Evolutionary conservation across 495 filamentous ascomycete species (phyloP).

Genomic region (Aspergillus carlsbadensis): DNA sequence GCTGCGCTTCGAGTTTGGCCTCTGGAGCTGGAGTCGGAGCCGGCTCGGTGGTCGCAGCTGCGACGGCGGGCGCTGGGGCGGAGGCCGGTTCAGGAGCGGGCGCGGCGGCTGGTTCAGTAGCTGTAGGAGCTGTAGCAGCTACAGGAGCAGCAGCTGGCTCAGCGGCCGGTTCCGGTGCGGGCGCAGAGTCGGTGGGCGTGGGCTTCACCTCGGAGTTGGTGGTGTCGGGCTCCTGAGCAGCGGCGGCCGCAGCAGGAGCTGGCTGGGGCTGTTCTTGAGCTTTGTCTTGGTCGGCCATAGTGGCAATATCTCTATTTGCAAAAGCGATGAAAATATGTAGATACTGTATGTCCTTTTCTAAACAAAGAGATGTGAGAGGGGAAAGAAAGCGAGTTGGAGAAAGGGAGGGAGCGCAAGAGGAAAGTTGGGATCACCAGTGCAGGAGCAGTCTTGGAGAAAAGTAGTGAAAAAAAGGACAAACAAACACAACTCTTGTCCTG

Average conservation of each 20-base stretch:
- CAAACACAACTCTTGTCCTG: neutral
- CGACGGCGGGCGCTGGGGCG: neutral
- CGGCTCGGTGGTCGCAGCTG: neutral
- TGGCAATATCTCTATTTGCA: neutral
- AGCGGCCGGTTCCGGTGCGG: neutral
- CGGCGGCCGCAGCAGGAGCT: slow-evolving; percentile 5
- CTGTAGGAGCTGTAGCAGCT: neutral
- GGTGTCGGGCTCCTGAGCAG: slow-evolving; percentile 14
- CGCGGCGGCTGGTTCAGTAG: slow-evolving; percentile 6
- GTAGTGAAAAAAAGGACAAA: slow-evolving; percentile 1
- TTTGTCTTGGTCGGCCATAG: slow-evolving; percentile 22
- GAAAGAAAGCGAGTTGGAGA: neutral
- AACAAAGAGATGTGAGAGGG: neutral
- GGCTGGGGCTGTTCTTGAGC: slow-evolving; percentile 16
- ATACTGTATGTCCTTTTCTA: neutral
- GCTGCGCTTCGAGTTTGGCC: slow-evolving; percentile 2
- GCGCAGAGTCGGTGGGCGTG: slow-evolving; percentile 1
- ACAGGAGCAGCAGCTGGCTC: neutral
- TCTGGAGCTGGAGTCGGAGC: slow-evolving; percentile 11
- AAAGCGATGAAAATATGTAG: neutral
- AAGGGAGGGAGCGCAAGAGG: neutral
- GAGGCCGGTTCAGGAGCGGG: slow-evolving; percentile 1
- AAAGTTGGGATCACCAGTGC: neutral
- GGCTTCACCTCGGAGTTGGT: slow-evolving; percentile 5
- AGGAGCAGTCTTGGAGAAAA: slow-evolving; percentile 1